These are phyloP conservation scores for Eutrema yunnanense DNA, from an alignment of 345 rosid genomes.

Conservation along the genomic window DNA sequence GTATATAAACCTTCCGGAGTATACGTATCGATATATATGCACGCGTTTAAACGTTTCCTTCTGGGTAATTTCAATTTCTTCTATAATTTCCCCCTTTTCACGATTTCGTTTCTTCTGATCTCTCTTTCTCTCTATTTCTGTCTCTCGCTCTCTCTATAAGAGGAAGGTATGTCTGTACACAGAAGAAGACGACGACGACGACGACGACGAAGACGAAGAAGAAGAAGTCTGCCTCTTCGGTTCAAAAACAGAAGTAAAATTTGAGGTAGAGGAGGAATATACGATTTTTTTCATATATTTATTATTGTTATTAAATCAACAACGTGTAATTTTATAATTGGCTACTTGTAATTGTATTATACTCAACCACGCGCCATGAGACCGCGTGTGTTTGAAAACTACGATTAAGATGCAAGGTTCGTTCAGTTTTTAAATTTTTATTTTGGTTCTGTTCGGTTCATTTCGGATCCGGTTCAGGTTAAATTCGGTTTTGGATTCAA, in stretches of 20 bases:
- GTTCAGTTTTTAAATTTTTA: too few relatives aligned
- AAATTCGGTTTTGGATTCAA: neutral
- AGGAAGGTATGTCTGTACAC: constrained; percentile 18
- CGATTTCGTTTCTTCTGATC: neutral
- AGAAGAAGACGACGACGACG: neutral
- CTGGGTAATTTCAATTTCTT: neutral
- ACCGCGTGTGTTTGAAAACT: neutral
- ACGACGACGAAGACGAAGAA: neutral
- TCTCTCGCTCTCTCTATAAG: neutral
- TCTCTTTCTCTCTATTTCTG: neutral
- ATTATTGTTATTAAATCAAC: neutral
- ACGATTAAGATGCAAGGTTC: neutral
- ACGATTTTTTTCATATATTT: too few relatives aligned
- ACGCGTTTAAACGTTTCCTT: constrained; percentile 2
- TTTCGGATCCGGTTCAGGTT: neutral
- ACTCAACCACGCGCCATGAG: neutral
- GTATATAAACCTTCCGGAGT: neutral
- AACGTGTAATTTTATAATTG: constrained; percentile 13
- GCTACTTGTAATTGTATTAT: neutral
- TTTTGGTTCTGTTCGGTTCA: neutral
- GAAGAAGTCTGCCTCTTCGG: constrained; percentile 24
- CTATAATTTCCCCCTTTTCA: neutral
- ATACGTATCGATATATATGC: neutral
- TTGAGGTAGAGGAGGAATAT: neutral
- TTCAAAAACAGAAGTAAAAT: constrained; percentile 17